These are phyloP conservation scores for Elsinoe ampelina DNA, from an alignment of 2,329 filamentous ascomycete genomes.

Conservation along the genomic window DNA sequence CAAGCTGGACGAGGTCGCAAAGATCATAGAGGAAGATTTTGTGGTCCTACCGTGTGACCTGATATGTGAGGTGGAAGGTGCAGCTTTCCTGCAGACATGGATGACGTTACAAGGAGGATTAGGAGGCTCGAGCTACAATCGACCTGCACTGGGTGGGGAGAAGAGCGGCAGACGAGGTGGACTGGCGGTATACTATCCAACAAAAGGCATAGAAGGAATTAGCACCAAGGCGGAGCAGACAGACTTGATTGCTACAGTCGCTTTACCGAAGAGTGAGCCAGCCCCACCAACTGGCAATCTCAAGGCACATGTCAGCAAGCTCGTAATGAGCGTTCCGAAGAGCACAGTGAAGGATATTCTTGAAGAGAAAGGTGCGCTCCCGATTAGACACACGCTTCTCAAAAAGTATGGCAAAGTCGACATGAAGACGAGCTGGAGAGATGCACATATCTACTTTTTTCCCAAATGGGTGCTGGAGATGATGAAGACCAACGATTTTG, in stretches of 20 bases:
- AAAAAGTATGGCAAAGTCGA: constrained; percentile 64
- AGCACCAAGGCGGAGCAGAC: constrained; percentile 84
- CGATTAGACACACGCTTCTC: constrained; percentile 67
- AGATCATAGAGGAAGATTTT: constrained; percentile 75
- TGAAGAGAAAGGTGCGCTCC: constrained; percentile 63
- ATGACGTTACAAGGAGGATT: constrained; percentile 73
- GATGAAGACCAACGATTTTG: constrained; percentile 69
- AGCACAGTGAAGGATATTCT: constrained; percentile 78
- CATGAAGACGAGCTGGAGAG: constrained; percentile 74
- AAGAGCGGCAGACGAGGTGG: constrained; percentile 61
- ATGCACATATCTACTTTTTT: constrained; percentile 91
- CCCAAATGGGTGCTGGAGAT: constrained; percentile 86
- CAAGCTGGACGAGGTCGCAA: constrained; percentile 69
- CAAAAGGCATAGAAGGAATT: constrained; percentile 55
- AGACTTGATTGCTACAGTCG: constrained; percentile 76
- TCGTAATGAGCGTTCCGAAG: constrained; percentile 80
- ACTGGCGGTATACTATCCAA: constrained; percentile 84
- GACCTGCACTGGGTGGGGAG: constrained; percentile 45
- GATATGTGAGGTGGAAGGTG: constrained; percentile 78
- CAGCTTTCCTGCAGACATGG: constrained; percentile 80
- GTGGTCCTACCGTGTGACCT: constrained; percentile 87
- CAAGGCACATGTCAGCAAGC: constrained; percentile 58
- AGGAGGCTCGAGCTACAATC: constrained; percentile 44
- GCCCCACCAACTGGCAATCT: constrained; percentile 56
- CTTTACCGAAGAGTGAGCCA: constrained; percentile 50